Percentiles rank a stretch among this genome's conserved stretches.
Conservation (phyloP, 1,284 basidiomycete genomes). For the Takashimella koratensis region DNA sequence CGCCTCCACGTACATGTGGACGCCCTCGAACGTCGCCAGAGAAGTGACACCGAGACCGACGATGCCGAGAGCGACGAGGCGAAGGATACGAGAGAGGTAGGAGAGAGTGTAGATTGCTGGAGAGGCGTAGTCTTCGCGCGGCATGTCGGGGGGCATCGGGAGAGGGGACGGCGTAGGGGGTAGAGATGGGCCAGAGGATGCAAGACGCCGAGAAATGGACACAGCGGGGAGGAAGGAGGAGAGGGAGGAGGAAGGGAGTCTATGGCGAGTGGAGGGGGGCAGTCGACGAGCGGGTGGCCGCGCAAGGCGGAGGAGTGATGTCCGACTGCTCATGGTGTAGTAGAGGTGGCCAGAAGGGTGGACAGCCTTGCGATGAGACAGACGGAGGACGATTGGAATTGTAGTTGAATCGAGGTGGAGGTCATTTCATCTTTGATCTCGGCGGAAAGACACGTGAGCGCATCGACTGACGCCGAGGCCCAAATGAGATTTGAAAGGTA, state of each 20-base stretch:
- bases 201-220: too few relatives aligned
- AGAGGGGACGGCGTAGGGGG: constrained; percentile 9
- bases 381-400: too few relatives aligned
- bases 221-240: background rate
- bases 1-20: constrained; percentile 69
- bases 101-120: constrained; percentile 43
- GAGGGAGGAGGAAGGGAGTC: background rate
- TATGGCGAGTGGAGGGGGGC: too few relatives aligned
- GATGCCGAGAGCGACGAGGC: constrained; percentile 37
- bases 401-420: too few relatives aligned
- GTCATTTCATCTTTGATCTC: too few relatives aligned
- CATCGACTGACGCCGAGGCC: too few relatives aligned
- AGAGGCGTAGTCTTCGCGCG: constrained; percentile 43
- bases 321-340: too few relatives aligned
- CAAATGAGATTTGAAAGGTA: too few relatives aligned
- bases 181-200: constrained; percentile 1
- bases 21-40: constrained; percentile 56
- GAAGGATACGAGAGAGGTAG: constrained; percentile 35
- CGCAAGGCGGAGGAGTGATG: background rate
- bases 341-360: too few relatives aligned
- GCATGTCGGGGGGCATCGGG: constrained; percentile 36
- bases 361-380: too few relatives aligned
- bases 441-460: too few relatives aligned
- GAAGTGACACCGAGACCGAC: constrained; percentile 50
- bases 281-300: too few relatives aligned